Conservation (phyloP, 2,329 filamentous ascomycete genomes). For the Penicillium palitans region DNA sequence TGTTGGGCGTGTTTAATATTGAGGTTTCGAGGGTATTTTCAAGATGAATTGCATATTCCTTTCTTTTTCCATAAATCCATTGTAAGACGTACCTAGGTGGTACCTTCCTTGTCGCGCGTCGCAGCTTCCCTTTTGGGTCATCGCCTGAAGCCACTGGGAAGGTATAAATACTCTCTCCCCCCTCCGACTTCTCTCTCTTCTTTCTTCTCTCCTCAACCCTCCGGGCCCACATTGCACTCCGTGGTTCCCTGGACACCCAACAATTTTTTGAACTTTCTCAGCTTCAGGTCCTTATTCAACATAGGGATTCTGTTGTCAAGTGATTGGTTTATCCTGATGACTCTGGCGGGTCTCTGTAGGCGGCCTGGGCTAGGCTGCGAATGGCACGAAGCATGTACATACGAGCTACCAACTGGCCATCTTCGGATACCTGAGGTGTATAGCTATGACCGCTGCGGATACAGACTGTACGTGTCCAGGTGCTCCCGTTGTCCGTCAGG, state of each 20-base stretch:
- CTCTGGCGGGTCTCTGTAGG: too few species aligned
- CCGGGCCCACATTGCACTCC: background rate
- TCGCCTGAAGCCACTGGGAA: background rate
- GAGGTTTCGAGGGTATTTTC: background rate
- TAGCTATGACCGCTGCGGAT: background rate
- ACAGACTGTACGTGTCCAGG: background rate
- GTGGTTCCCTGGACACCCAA: background rate
- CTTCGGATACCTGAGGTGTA: too few species aligned
- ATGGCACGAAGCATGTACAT: too few species aligned
- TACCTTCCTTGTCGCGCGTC: background rate
- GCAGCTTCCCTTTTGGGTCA: background rate
- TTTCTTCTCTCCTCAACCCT: background rate
- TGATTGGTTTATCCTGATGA: too few species aligned
- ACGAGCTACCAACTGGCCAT: too few species aligned
- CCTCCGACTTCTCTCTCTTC: background rate
- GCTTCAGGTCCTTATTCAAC: background rate
- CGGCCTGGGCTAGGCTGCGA: too few species aligned
- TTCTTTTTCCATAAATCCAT: background rate
- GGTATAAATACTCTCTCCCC: background rate
- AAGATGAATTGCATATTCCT: slow-evolving; percentile 12
- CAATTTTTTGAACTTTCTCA: background rate
- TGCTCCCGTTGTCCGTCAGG: background rate
- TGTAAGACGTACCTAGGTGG: background rate
- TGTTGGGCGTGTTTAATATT: slow-evolving; percentile 20
- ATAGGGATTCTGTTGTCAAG: background rate